phyloP scores from a whole-genome alignment of 768 basidiomycete species.

The Lepiota venenata region DNA sequence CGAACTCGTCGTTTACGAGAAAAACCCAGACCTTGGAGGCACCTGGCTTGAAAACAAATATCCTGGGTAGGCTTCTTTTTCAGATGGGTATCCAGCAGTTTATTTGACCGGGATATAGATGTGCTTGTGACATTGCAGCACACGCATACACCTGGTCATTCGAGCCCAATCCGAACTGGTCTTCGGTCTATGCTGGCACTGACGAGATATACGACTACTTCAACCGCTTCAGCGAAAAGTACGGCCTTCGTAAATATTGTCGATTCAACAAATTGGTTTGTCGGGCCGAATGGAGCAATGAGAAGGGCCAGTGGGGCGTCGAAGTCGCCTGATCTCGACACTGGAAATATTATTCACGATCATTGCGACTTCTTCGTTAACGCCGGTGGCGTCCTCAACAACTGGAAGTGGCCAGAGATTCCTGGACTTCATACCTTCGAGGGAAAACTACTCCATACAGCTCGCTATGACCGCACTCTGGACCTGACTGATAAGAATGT shows the following conservation, averaged over 20 bases:
- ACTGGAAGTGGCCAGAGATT: constrained; percentile 32
- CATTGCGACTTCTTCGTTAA: constrained; percentile 25
- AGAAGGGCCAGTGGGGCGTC: constrained; percentile 18
- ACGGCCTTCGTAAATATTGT: constrained; percentile 19
- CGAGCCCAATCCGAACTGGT: constrained; percentile 23
- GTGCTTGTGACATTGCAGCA: constrained; percentile 21
- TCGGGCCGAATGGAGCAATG: constrained; percentile 20
- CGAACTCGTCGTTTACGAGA: constrained; percentile 28
- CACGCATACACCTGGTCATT: constrained; percentile 25
- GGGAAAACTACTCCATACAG: constrained; percentile 27
- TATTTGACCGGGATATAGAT: not conserved
- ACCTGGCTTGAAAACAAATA: constrained; percentile 35
- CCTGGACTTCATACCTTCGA: constrained; percentile 23
- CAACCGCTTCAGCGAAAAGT: constrained; percentile 17
- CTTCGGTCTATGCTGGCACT: constrained; percentile 18
- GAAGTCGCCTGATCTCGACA: constrained; percentile 15
- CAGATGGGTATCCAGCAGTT: no score
- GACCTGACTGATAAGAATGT: constrained; percentile 27
- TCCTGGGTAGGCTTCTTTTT: constrained; percentile 22
- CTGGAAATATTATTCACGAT: constrained; percentile 11
- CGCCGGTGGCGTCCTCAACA: constrained; percentile 25
- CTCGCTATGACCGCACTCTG: constrained; percentile 18
- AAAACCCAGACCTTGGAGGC: constrained; percentile 27
- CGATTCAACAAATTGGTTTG: constrained; percentile 17
- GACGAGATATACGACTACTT: constrained; percentile 23